These are phyloP conservation scores for Arabis hirsuta DNA, from an alignment of 345 rosid species.

Conservation along the genomic window DNA sequence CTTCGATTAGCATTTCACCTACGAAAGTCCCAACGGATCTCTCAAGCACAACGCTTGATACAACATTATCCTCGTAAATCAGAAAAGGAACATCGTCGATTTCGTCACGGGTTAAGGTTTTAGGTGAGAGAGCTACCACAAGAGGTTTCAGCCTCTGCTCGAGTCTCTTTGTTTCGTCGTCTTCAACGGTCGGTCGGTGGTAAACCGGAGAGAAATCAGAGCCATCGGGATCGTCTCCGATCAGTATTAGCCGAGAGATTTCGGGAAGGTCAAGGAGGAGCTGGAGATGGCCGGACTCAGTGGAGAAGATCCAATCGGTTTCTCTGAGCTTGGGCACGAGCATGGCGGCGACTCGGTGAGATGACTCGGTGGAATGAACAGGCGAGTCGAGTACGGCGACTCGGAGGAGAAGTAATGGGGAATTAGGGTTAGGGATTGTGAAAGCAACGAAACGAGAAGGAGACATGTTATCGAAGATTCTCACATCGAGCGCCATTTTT, in stretches of 20 bases:
- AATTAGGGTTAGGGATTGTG: slow-evolving; percentile 53
- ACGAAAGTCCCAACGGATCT: slow-evolving; percentile 56
- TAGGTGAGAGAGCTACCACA: slow-evolving; percentile 58
- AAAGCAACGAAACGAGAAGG: slow-evolving; percentile 77
- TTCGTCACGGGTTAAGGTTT: slow-evolving; percentile 34
- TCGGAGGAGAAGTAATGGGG: slow-evolving; percentile 49
- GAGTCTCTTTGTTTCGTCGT: slow-evolving; percentile 31
- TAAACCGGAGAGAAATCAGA: slow-evolving; percentile 35
- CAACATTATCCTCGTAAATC: slow-evolving; percentile 64
- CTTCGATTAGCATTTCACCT: slow-evolving; percentile 83
- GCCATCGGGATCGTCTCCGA: slow-evolving; percentile 51
- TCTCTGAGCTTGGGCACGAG: slow-evolving; percentile 74
- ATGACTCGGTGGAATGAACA: slow-evolving; percentile 22
- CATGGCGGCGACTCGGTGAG: slow-evolving; percentile 64
- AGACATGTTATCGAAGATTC: slow-evolving; percentile 54
- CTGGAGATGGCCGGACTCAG: slow-evolving; percentile 88
- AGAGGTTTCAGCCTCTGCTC: slow-evolving; percentile 54
- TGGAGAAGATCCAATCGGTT: slow-evolving; percentile 82
- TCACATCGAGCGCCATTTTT: slow-evolving; percentile 64
- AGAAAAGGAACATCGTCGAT: slow-evolving; percentile 51
- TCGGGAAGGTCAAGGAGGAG: slow-evolving; percentile 61
- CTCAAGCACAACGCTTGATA: slow-evolving; percentile 57
- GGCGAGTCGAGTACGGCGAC: slow-evolving; percentile 88
- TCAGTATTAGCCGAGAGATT: slow-evolving; percentile 66
- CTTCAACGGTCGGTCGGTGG: slow-evolving; percentile 19